phyloP scores from a whole-genome alignment of 106 monocot genomes.

The Dendrobium nobile region DNA sequence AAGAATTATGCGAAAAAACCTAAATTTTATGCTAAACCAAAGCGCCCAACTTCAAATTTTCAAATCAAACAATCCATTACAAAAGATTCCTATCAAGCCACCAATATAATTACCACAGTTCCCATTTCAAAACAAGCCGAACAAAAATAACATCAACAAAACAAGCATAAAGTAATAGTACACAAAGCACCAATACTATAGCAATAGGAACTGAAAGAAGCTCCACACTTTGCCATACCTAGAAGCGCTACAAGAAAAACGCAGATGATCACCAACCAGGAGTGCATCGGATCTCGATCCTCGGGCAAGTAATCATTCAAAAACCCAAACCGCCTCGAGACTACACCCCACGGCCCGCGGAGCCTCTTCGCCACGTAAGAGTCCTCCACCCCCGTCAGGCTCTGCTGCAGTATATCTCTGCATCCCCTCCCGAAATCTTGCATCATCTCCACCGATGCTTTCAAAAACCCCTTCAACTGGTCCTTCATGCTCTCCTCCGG shows the following conservation, averaged over 20 bases:
- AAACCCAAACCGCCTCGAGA: conserved; percentile 43
- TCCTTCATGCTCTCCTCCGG: conserved; percentile 73
- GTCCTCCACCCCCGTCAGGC: conserved; percentile 64
- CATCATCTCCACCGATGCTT: conserved; percentile 71
- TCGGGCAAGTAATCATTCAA: conserved; percentile 96
- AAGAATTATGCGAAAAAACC: not conserved
- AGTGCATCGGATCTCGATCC: conserved; percentile 77
- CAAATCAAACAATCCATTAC: not conserved
- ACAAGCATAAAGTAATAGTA: not conserved
- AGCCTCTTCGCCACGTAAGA: conserved; percentile 41
- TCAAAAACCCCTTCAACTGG: conserved; percentile 73
- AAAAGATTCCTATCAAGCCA: not conserved
- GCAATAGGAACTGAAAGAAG: not conserved
- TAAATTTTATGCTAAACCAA: not conserved
- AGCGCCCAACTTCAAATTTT: not conserved
- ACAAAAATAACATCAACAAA: not conserved
- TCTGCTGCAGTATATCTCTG: conserved; percentile 58
- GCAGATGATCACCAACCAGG: conserved; percentile 69
- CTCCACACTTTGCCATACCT: conserved; percentile 25
- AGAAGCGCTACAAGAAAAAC: conserved; percentile 59
- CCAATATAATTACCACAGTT: not conserved
- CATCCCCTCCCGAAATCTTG: conserved; percentile 61
- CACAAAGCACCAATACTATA: too few relatives aligned
- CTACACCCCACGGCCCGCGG: conserved; percentile 29
- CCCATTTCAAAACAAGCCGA: not conserved